Base-by-base conservation (phyloP, 352 stramenopile genomes). In the Thraustochytrium striatum region DNA sequence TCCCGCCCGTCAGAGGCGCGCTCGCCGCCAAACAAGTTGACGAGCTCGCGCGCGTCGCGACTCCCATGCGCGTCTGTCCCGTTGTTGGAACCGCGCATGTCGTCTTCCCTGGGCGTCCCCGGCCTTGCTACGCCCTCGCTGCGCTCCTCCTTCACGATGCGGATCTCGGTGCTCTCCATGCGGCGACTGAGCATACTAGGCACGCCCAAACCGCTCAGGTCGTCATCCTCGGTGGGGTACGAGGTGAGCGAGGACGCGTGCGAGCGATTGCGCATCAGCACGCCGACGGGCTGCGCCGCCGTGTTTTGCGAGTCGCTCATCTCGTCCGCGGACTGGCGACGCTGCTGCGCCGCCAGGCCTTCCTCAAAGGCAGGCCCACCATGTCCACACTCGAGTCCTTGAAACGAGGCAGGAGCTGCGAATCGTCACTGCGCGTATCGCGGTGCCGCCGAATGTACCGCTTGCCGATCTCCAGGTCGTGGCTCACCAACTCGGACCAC, bases 401-500 rank as follows among this genome's bases (percentile, higher is more conserved):
- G 25, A 55, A 55, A 21, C 47, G 47, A 16, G 47, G 47, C 16
- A 55, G 47, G 47, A 55, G 25, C 47, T 16, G 47, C 16, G 47
- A 21, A 16, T 55, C 47, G 47, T 55, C 47, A 55, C 47, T 55
- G 25, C 25, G 16, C 25, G 47, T 55, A 21, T 55, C 47, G 16
- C 47, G 16, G 47, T 25, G 47, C 47, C 25, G 16, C 16, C 25
- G 47, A 25, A 25, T 55, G 25, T 25, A 21, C 47, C 25, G 16
- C 47, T 25, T 55, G 16, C 47, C 47, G 25, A 55, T 55, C 47
- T 55, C 47, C 16, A 55, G 16, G 47, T 55, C 47, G 16, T 55
- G 47, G 47, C 25, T 55, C 25, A 55, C 47, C 1, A 98, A 87
- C 58, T 95, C 88, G 69, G 95, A 87, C 95, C 95, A 99, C 35